Percentiles rank a stretch among this genome's conserved stretches.
Conservation (phyloP, 495 filamentous ascomycete genomes). For the Penicillium pancosmium region DNA sequence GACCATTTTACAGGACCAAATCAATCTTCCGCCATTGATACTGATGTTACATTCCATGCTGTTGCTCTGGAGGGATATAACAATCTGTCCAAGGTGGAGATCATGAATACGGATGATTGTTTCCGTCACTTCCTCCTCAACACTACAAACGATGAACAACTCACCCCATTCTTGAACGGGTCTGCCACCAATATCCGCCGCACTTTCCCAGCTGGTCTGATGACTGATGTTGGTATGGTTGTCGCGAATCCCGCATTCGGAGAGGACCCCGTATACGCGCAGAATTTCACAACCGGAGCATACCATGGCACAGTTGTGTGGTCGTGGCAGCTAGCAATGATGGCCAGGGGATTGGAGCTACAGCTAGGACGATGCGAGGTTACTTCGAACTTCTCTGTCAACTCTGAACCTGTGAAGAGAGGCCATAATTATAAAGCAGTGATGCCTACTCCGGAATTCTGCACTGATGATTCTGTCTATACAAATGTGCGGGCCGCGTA, state of each 20-base stretch:
- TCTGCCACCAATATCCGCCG: constrained; percentile 57
- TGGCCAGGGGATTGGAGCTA: constrained; percentile 57
- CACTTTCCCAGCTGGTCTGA: constrained; percentile 62
- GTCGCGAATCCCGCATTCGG: constrained; percentile 67
- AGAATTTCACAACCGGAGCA: constrained; percentile 56
- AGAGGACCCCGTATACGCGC: constrained; percentile 45
- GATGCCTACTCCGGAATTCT: constrained; percentile 46
- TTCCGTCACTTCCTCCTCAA: constrained; percentile 67
- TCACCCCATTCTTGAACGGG: constrained; percentile 57
- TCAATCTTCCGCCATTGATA: constrained; percentile 42
- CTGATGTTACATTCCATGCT: constrained; percentile 55
- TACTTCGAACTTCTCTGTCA: constrained; percentile 11
- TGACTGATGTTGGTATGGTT: constrained; percentile 57
- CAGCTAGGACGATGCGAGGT: constrained; percentile 50
- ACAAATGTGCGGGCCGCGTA: constrained; percentile 57
- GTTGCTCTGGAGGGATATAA: constrained; percentile 57
- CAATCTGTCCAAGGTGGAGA: constrained; percentile 51
- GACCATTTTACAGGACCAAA: constrained; percentile 44
- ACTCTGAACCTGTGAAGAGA: not conserved
- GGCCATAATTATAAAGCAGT: not conserved
- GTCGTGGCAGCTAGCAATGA: constrained; percentile 68
- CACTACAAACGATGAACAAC: constrained; percentile 58
- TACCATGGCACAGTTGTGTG: constrained; percentile 71
- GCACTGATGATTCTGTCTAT: constrained; percentile 46
- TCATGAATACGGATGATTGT: constrained; percentile 67